Conservation (phyloP, 495 filamentous ascomycete species). For the Acidomyces sp. region DNA sequence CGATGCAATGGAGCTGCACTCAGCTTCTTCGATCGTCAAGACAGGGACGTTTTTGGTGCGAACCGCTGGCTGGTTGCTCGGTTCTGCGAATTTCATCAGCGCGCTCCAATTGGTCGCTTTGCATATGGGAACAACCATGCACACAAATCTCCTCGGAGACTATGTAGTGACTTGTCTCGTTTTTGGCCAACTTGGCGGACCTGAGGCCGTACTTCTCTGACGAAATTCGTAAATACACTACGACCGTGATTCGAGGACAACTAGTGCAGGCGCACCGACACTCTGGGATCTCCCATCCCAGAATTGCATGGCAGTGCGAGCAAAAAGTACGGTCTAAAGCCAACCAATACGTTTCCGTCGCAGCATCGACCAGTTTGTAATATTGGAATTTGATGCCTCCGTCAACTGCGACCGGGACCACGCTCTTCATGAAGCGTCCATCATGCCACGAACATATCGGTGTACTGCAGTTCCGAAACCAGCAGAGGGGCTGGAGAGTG, state of each 20-base stretch:
- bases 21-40: background rate
- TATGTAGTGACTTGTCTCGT: no score
- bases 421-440: background rate
- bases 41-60: background rate
- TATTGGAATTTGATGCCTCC: background rate
- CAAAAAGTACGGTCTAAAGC: background rate
- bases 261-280: background rate
- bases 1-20: no score
- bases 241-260: background rate
- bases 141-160: no score
- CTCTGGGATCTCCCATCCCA: background rate
- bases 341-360: background rate
- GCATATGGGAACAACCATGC: no score
- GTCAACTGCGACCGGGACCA: background rate
- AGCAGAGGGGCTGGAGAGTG: background rate
- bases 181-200: no score
- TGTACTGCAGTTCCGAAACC: background rate
- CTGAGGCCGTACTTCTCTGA: no score
- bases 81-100: no score
- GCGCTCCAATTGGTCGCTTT: no score
- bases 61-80: no score
- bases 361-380: background rate
- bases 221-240: no score
- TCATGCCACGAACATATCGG: background rate
- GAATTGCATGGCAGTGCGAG: background rate